Evolutionary conservation across 2,329 filamentous ascomycete genomes (phyloP), one percentile per base, ranked within the genome.

Genomic region (Colletotrichum simmondsii): DNA sequence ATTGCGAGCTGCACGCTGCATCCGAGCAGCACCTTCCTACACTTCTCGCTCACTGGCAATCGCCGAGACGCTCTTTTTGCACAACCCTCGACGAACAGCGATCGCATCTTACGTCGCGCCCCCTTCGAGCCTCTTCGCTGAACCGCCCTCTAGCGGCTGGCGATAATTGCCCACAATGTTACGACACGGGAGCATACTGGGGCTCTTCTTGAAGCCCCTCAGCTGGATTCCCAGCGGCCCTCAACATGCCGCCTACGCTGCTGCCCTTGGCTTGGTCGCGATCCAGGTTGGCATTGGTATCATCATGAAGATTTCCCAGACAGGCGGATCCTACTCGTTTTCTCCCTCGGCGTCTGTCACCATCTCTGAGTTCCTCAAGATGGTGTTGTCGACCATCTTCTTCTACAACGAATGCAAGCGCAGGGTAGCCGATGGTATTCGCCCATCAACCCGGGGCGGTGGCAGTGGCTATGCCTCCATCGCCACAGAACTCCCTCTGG

Each of bases 271-370:
- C 22, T 75, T 82, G 14, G 78, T 82, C 24, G 77, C 77, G 11
- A 81, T 83, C 58, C 78, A 81, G 72, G 81, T 81, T 63, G 78
- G 80, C 57, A 79, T 83, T n/a, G 78, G 77, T 54, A 78, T 82
- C 53, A 77, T 83, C 22, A 77, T 81, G 75, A 80, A 81, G 72
- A 63, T 77, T 56, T 73, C 80, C 2, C 80, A 81, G 68, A 76
- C 74, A 0, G 73, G 71, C 37, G 77, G 79, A 2, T 74, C 76
- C 22, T 80, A 78, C 52, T 71, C 73, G 4, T 80, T 80, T 64
- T 81, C 80, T 28, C 75, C 79, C 14, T 80, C 80, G 2, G 75
- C 76, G 30, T 81, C 79, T 2, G 77, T 81, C 58, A 78, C 78
- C 28, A 81, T 81, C 16, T 81, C 78, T 28, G 79, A 81, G 60